Percentiles rank a stretch among this genome's conserved stretches.
Conservation (phyloP, 257 asterid species). For the Solanum habrochaites region DNA sequence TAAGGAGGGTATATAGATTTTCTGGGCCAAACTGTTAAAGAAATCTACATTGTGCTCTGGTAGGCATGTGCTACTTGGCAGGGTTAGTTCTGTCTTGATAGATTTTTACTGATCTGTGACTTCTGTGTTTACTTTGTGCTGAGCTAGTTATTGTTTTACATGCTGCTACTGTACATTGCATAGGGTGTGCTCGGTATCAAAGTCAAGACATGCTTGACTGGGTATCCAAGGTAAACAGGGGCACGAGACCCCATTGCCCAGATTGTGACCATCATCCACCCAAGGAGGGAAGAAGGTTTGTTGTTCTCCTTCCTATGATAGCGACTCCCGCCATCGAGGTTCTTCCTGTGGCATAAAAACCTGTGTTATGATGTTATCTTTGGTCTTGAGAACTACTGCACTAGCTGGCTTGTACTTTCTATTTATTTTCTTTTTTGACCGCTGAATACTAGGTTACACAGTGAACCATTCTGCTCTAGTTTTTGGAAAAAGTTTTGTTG, state of each 20-base stretch:
- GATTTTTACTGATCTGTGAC: background rate
- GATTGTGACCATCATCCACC: constrained; percentile 37
- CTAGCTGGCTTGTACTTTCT: background rate
- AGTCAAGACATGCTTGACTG: constrained; percentile 1
- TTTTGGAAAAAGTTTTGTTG: no score
- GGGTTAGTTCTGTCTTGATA: constrained; percentile 3
- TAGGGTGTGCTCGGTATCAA: background rate
- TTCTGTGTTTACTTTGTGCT: background rate
- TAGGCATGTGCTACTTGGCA: constrained; percentile 51
- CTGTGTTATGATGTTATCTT: background rate
- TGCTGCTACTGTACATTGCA: background rate
- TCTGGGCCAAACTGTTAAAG: constrained; percentile 68
- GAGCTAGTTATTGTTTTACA: background rate
- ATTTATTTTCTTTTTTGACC: background rate
- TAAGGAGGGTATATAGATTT: constrained; percentile 62
- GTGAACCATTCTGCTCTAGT: background rate
- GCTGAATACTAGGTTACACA: background rate
- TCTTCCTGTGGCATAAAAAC: background rate
- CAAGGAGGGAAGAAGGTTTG: constrained; percentile 34
- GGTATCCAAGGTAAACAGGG: constrained; percentile 2
- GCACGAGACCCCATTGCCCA: background rate
- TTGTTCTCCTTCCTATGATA: background rate
- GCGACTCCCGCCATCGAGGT: constrained; percentile 7
- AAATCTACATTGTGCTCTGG: constrained; percentile 49
- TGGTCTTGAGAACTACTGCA: background rate